These are phyloP conservation scores for Poa pratensis DNA, from an alignment of 176 grass and related monocot genomes.

Conservation along the genomic window DNA sequence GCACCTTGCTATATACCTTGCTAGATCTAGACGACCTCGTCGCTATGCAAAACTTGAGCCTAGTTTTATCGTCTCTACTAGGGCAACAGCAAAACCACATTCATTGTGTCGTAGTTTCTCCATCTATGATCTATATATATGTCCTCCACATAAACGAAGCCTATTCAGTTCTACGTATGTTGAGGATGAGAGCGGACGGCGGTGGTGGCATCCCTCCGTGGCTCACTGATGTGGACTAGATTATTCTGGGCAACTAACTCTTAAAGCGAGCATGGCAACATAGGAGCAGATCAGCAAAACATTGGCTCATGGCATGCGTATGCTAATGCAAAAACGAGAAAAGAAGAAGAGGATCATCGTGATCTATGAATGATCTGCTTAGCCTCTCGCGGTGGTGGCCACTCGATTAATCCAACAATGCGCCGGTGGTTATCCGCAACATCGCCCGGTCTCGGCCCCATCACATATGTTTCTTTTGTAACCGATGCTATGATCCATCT, in stretches of 20 bases:
- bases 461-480: constrained; percentile 33
- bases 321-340: background rate
- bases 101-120: background rate
- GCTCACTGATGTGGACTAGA: constrained; percentile 1
- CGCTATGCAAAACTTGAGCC: background rate
- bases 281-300: background rate
- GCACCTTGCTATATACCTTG: too few species aligned
- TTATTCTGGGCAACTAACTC: background rate
- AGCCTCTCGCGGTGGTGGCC: constrained; percentile 30
- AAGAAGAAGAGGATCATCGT: background rate
- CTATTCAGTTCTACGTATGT: background rate
- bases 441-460: background rate
- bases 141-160: background rate
- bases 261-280: constrained; percentile 23
- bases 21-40: background rate
- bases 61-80: background rate
- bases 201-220: constrained; percentile 3
- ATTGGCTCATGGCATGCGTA: constrained; percentile 30
- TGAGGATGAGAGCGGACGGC: constrained; percentile 10
- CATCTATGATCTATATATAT: too few species aligned
- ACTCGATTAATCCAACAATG: constrained; percentile 26
- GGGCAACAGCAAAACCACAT: background rate
- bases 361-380: background rate
- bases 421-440: constrained; percentile 33
- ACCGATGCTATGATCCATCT: constrained; percentile 8